Evolutionary conservation across 164 flowering plant species (phyloP), one percentile per base, ranked within the genome.

Genomic region (Stephania cephalantha): DNA sequence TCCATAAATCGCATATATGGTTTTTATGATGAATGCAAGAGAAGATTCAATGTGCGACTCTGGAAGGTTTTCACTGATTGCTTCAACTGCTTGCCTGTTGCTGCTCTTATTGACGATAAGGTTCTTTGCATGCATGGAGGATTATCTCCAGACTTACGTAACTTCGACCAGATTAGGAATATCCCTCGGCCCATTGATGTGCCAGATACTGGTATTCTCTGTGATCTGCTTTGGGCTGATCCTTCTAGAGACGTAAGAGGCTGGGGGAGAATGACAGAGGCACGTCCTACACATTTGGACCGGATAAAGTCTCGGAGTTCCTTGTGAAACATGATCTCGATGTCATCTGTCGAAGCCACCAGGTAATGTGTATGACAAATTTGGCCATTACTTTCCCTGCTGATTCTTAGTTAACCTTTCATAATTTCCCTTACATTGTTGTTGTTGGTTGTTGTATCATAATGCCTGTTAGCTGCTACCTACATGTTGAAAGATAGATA

Each of bases 71-170:
- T 88, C 77, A 87, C 85, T 50, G 89, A 83, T 11, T 87, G 89
- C 83, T 87, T 87, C 71, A 87, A 87, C 71, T 84, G 88, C 75
- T 77, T 88, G 20, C 91, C 91, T 30, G 87, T 85, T 69, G 88
- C 88, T 67, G 91, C 91, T 55, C 83, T 88, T 45, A 76, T 88
- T 76, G 89, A 88, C 73, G 89, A 86, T 42, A 88, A 86, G 83
- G 86, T 88, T 58, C 83, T 88, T 12, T 86, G 91, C 79, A 85
- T 86, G 91, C 91, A 88, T 74, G 91, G 91, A 11, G 91, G 91
- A 15, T 70, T 88, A 31, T 88, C 91, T 52, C 90, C 91, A 70
- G 86, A 88, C 22, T 75, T 88, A 76, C 81, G 79, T 25, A 80
- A 75, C 81, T 76, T 88, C 81, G 88, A 88, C 73, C 88, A 85